Evolutionary conservation across 129 eudicot species (phyloP), one percentile per base, ranked within the genome.

Genomic region (Ambrosia artemisiifolia): DNA sequence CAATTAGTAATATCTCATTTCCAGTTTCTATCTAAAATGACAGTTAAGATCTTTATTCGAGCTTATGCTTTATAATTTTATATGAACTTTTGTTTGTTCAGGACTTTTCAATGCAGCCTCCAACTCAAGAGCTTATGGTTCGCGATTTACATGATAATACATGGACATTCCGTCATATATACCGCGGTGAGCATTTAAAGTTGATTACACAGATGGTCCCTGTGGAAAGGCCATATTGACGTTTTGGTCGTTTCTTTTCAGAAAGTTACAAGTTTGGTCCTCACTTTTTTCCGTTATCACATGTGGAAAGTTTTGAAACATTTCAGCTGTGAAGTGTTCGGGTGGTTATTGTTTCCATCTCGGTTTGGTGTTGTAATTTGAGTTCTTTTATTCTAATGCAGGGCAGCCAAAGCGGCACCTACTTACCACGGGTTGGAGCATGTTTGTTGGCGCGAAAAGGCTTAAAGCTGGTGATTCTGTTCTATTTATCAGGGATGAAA

Each of bases 371-470:
- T 44, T 70, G 20, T 76, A 35, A 46, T 63, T 67, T 65, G 59
- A 33, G 65, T 54, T 51, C 65, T 63, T 44, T 16, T 33, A 16
- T 71, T 43, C 20, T 73, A 32, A 49, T 85, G 54, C 75, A 95
- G 99, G 99, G 81, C 99, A 95, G 83, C 99, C 99, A 5, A 95
- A 95, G 75, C 77, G 99, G 67, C 99, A 95, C 69, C 87, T 95
- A 42, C 91, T 95, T n/a, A 95, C 99, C 4, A 95, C 99, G 16
- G 99, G 99, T 18, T 95, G 97, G 99, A 95, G 99, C 72, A 87
- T 90, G 90, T 95, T 95, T 80, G 96, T 95, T 79, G 91, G 99
- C 56, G 92, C 96, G 35, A 95, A 95, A 81, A 73, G 99, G 77
- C 99, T 95, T 71, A 79, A 83, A 86, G 96, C 97, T 17, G 99